Base-by-base conservation (phyloP, 1,139 yeast species). In the Kodamaea sp. region DNA sequence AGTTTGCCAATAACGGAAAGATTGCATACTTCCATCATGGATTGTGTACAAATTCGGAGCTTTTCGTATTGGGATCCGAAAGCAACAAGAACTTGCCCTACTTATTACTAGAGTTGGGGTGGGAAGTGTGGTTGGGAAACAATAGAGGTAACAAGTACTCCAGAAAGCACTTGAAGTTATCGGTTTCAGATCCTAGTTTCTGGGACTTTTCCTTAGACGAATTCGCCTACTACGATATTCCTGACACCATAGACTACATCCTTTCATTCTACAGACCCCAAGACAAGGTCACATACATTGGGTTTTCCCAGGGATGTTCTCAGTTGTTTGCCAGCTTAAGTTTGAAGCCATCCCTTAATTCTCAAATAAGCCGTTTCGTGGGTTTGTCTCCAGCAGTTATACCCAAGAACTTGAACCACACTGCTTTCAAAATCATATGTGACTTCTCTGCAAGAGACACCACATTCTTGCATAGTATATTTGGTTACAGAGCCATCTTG, bases 131-230 rank as follows among this genome's bases (percentile, higher is more conserved):
- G 67, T 47, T 63, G 32, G 69, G 69, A 4, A 63, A 63, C 40
- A 63, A 63, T 41, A 47, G 67, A 31, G 69, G 68, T 3, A 63
- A 63, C 39, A 62, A 61, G 41, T 63, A 63, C 41, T 60, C 66
- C 4, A 70, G 80, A 23, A 63, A 63, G 31, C 69, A 63, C 42
- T 42, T 61, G 31, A 57, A 54, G 35, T 35, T 54, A 22, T 51
- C 63, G 7, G 74, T 82, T 1, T 57, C 63, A 10, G 73, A 74
- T 11, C 46, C 57, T 2, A 65, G 68, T 37, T 88, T 84, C 58
- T 88, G 96, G 96, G 78, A 87, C 58, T 88, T 84, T 49, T 80
- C 90, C 15, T 70, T 88, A 32, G 96, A 88, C 59, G 95, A 88
- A 54, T 85, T 83, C 60, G 94, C 95, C 3, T 60, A 83, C 42